Evolutionary conservation across 495 filamentous ascomycete genomes (phyloP), one percentile per base, ranked within the genome.

Genomic region (Lophiotrema nucula): DNA sequence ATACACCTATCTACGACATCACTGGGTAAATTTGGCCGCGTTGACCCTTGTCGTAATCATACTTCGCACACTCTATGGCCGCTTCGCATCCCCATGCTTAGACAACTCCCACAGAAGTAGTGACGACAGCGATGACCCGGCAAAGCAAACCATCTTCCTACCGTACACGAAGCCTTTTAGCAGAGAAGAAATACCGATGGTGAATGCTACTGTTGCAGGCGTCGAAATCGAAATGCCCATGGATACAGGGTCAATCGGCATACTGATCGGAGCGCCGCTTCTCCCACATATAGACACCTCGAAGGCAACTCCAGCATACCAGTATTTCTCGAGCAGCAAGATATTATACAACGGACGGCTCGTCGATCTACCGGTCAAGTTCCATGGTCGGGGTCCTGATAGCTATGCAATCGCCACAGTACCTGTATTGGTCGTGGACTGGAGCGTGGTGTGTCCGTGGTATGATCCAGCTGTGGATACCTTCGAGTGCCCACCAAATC

Each of bases 191-290:
- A 35, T 57, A 1, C 53, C 52, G 5, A 33, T 45, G 18, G 38
- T 62, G 23, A 49, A 35, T 2, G 42, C 47, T 6, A 54, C 55
- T 4, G 46, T 64, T 35, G 18, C 8, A 6, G 50, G 50, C 21
- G 24, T 38, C 11, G 13, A 53, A 25, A 23, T 64, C 18, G 35
- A 58, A 15, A 22, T 64, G n/a, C 60, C 60, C n/a, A 25, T 64
- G 19, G 60, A 64, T 37, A 64, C 55, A 3, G 60, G 60, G 11
- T 56, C 44, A 3, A 64, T 54, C 3, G 60, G 60, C 18, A 11
- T 58, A 2, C 22, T 64, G 19, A 53, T 64, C 15, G 60, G 60
- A 22, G 54, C 55, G 10, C 61, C 61, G 0, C 50, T 28, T n/a
- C 50, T 64, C 19, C 55, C 61, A 15, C 13, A 24, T 11, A 23